Percentiles rank a stretch among this genome's conserved stretches.
These are phyloP conservation scores for Leishmania gerbilli DNA, from an alignment of 208 protist genomes.

Conservation along the genomic window DNA sequence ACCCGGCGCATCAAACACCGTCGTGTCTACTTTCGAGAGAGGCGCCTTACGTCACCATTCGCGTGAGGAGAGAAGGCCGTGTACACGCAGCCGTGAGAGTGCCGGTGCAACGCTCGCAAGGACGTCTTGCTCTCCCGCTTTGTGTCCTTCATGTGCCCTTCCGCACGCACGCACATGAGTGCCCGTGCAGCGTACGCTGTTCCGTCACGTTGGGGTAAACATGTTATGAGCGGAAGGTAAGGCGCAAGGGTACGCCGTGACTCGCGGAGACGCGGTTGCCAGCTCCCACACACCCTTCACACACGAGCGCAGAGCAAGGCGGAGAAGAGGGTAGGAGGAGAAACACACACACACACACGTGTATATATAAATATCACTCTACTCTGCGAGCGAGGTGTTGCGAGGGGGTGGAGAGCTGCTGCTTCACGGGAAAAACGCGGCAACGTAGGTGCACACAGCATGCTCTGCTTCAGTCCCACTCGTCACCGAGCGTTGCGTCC, in stretches of 20 bases:
- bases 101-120: not conserved
- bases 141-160: not conserved
- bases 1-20: too few species aligned
- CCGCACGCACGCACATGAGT: not conserved
- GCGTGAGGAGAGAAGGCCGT: not conserved
- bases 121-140: not conserved
- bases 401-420: not conserved
- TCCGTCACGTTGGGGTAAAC: not conserved
- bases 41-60: not conserved
- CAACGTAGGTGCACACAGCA: too few species aligned
- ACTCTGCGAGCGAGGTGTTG: not conserved
- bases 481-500: conserved; percentile 34
- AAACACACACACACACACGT: not conserved
- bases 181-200: not conserved
- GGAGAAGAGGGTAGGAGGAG: not conserved
- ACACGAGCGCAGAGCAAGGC: not conserved
- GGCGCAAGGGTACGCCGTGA: not conserved
- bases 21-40: not conserved
- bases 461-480: conserved; percentile 19
- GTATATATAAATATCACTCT: not conserved
- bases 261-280: not conserved
- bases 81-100: not conserved
- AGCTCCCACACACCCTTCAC: not conserved
- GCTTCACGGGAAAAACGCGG: too few species aligned
- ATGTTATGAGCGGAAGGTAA: not conserved